Percentiles rank a stretch among this genome's conserved stretches.
Conservation (phyloP, 306 rosid genomes). For the Trifolium pratense region DNA sequence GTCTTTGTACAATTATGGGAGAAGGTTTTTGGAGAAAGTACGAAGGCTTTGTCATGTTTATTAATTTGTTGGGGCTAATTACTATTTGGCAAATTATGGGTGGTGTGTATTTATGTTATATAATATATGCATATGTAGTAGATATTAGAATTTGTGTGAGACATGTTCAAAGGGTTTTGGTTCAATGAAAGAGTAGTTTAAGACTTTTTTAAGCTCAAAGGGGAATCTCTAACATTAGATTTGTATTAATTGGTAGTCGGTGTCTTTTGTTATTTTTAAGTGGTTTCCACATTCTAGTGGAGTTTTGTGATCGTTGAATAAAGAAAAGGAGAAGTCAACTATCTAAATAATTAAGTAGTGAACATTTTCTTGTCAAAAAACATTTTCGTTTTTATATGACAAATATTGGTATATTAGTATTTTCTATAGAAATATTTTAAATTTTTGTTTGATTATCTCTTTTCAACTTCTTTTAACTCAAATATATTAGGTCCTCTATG, state of each 20-base stretch:
- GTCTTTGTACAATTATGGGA: slow-evolving; percentile 18
- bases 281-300: slow-evolving; percentile 43
- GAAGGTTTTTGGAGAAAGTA: slow-evolving; percentile 39
- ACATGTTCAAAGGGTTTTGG: slow-evolving; percentile 55
- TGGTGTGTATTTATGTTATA: slow-evolving; percentile 6
- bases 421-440: too few relatives aligned
- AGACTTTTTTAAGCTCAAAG: slow-evolving; percentile 36
- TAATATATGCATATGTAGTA: slow-evolving; percentile 14
- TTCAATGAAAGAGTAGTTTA: slow-evolving; percentile 41
- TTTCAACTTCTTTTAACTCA: too few relatives aligned
- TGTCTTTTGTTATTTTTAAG: slow-evolving; percentile 35
- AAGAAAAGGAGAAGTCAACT: slow-evolving; percentile 41
- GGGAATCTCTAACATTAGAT: slow-evolving; percentile 46
- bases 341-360: not conserved
- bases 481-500: too few relatives aligned
- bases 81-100: too few relatives aligned
- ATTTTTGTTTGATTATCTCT: too few relatives aligned
- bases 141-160: slow-evolving; percentile 38
- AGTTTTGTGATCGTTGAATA: slow-evolving; percentile 26
- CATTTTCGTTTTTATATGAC: not conserved
- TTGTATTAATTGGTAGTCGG: slow-evolving; percentile 42
- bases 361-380: not conserved
- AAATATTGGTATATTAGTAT: not conserved
- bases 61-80: not conserved
- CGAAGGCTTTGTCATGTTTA: slow-evolving; percentile 44